Base-by-base conservation (phyloP, 1,139 yeast species). In the Saccharomyces hybrid region DNA sequence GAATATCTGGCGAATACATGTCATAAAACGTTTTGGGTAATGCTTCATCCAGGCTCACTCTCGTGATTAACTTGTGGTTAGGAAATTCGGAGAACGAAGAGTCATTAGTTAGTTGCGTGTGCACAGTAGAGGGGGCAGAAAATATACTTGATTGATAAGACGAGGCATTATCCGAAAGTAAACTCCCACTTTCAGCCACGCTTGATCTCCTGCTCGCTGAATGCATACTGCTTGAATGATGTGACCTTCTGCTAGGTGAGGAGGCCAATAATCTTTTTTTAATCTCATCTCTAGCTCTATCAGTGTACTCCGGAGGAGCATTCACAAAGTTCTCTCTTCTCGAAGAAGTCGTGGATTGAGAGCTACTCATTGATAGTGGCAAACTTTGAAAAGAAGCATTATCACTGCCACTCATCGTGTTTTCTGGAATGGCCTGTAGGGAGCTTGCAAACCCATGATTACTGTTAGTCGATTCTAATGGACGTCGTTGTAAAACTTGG, bases 1-100 rank as follows among this genome's bases (percentile, higher is more conserved):
- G 68, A 19, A 79, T 69, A 52, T 80, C 82, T 1, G 81, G 78
- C 0, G 82, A 72, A 65, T 82, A 82, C 79, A 81, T 80, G 63
- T 79, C 82, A 38, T 70, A 63, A 60, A 76, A 82, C 34, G 72
- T 70, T 16, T 65, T 63, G 1, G 86, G 86, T n/a, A 82, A 62
- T 1, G 80, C 83, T 23, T 71, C 72, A 50, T 70, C 70, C 38
- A 73, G 51, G 2, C 71, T 60, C 3, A 72, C 53, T 42, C 59
- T 56, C 8, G 60, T 56, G 23, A 63, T 51, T 32, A 58, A 47
- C 50, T 62, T 55, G 50, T 49, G 57, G 25, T 50, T 46, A 26
- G 46, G 48, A 41, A 50, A 48, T 19, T 48, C 49, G 19, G 57
- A 49, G 41, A 46, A 28, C 26, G 52, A 19, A 26, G 25, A 16